Base-by-base conservation (phyloP, 345 rosid genomes). In the Eucalyptus viminalis region DNA sequence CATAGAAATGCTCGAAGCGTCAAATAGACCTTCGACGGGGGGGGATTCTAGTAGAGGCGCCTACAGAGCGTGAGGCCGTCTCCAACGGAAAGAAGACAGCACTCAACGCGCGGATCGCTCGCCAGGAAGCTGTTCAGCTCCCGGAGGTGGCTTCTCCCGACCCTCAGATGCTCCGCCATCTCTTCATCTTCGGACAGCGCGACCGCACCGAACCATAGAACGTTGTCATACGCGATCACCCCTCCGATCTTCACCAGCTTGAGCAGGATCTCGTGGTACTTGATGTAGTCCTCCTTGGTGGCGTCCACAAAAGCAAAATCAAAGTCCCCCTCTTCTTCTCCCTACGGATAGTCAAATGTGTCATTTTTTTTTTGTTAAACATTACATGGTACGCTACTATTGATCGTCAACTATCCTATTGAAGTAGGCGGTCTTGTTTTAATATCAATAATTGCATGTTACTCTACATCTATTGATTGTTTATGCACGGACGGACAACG, bases 281-380 rank as follows among this genome's bases (percentile, higher is more conserved):
- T 25, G 86, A 88, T 89, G 90, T 88, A 90, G 44, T 87, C 87
- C 9, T 49, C 16, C 88, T 93, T 93, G 47, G 88, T 87, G n/a
- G 91, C 93, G 53, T 93, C 94, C 67, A 91, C 90, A n/a, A 93
- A 93, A 11, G 90, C 91, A 50, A 91, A 91, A 47, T 90, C 94
- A 6, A 87, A 88, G 62, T 72, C 69, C 19, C 72, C 86, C 40
- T 58, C 88, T 47, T 90, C 67, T 31, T 72, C 37, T 5, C 58
- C 90, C 89, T 91, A n/a, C 72, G 44, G 83, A 72, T 19, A 6
- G 81, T 11, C 44, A 72, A 21, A 72, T 19, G 45, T 72, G 45
- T 51, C 19, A 6, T 51, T 21, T 4, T 2, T 51, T 14, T 65
- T n/a, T n/a, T 4, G 21, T 14, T n/a, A 14, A 29, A 65, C 14